Base-by-base conservation (phyloP, 768 basidiomycete genomes). In the Boletus vinaceobasis region DNA sequence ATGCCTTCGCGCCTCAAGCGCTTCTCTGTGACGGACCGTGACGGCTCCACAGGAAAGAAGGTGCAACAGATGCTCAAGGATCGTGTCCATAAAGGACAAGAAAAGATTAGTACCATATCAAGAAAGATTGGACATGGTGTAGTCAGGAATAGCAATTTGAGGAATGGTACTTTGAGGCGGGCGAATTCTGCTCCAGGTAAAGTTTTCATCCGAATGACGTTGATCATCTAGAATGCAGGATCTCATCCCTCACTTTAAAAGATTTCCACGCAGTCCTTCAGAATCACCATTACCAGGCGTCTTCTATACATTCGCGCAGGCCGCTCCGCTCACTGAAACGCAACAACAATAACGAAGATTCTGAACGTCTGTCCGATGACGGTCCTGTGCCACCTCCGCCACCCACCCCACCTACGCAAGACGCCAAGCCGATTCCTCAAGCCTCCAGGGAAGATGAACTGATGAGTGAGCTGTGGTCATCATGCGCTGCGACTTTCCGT, bases 401-500 rank as follows among this genome's bases (percentile, higher is more conserved):
- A 10, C 66, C 62, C 3, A 56, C 60, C 6, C 76, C 83, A 2
- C 74, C 77, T 4, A 4, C 59, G 64, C 37, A 64, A 67, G 50
- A 71, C 71, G 29, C 62, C 66, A 53, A 67, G 61, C 52, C 72
- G 50, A 61, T 71, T 35, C 70, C 54, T 61, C 71, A 50, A 4
- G 77, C 76, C 19, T 76, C 78, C 23, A 86, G 85, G 58, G 83
- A 84, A 51, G 81, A 82, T 38, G 75, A 84, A 26, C 72, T 97
- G 29, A 74, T 97, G 55, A 90, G 87, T 54, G 85, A 93, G 61
- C 73, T 98, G 7, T 99, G 97, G 97, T 73, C 97, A 6, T 91
- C 93, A 81, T 90, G 88, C 7, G 92, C 96, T 1, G 93, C 97
- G 15, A 97, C 92, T 0, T 98, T 98, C 75, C 78, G 97, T 43